Evolutionary conservation across 352 stramenopile genomes (phyloP).

Genomic region (Globisporangium echinulatum): DNA sequence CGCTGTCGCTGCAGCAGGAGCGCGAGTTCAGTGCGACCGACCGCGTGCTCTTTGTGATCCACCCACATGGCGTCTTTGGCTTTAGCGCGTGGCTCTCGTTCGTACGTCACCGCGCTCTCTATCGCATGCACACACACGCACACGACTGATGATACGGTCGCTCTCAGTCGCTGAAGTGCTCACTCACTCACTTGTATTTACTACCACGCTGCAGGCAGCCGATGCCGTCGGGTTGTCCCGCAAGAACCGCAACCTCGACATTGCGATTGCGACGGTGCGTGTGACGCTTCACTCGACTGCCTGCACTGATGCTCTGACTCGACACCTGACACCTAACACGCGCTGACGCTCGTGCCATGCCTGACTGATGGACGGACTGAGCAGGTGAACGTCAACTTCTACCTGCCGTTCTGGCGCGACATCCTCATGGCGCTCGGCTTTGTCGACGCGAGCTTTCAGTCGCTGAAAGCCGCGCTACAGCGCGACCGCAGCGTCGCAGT

Average conservation of each 20-base stretch:
- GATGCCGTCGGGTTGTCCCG: constrained; percentile 28
- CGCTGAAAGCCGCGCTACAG: constrained; percentile 20
- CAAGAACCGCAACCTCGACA: constrained; percentile 32
- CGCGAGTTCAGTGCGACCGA: constrained; percentile 26
- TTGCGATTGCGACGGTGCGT: constrained; percentile 38
- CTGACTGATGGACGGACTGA: background rate
- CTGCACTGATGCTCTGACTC: too few species aligned
- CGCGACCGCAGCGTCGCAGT: constrained; percentile 28
- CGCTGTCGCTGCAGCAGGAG: constrained; percentile 32
- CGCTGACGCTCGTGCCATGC: too few species aligned
- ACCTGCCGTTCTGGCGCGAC: constrained; percentile 44
- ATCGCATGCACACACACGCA: background rate
- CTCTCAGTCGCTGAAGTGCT: background rate
- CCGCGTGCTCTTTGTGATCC: constrained; percentile 37
- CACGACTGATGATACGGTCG: background rate
- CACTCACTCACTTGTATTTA: background rate
- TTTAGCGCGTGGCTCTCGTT: constrained; percentile 43
- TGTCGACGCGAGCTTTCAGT: constrained; percentile 41
- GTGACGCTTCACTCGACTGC: too few species aligned
- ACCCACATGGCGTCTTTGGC: constrained; percentile 49
- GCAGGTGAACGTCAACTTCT: constrained; percentile 44
- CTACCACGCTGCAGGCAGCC: constrained; percentile 11
- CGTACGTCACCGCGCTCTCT: constrained; percentile 10
- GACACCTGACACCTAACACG: too few species aligned
- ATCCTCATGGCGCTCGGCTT: constrained; percentile 43